These are phyloP conservation scores for Cryphonectria parasitica DNA, from an alignment of 2,329 filamentous ascomycete species.

Conservation along the genomic window DNA sequence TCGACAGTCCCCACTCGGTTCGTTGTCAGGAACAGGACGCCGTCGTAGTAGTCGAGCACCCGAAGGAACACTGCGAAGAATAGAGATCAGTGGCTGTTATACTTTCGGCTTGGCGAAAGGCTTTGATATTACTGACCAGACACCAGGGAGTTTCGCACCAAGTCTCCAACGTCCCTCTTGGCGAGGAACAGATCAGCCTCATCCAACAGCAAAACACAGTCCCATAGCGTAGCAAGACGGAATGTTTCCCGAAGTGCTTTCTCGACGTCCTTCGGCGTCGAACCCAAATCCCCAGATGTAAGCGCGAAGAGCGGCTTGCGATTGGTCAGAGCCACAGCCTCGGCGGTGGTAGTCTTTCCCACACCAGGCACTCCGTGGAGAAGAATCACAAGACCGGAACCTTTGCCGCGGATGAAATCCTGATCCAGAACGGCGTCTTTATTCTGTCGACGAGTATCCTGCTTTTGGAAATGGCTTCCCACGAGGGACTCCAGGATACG, in stretches of 20 bases:
- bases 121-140: background rate
- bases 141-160: background rate
- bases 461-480: background rate
- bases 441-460: background rate
- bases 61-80: conserved; percentile 43
- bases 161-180: background rate
- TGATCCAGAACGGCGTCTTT: conserved; percentile 15
- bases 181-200: background rate
- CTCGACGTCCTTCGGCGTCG: background rate
- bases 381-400: conserved; percentile 15
- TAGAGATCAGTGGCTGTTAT: too few species aligned
- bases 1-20: conserved; percentile 51
- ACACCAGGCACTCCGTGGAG: conserved; percentile 18
- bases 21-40: conserved; percentile 50
- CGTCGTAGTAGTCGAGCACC: conserved; percentile 31
- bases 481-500: background rate
- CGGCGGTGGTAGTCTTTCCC: conserved; percentile 16
- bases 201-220: background rate
- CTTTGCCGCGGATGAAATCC: conserved; percentile 20
- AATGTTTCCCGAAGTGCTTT: background rate
- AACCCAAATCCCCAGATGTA: background rate
- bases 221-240: background rate
- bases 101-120: background rate
- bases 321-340: conserved; percentile 18
- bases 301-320: conserved; percentile 18